A percentile compares a stretch with the other conserved stretches of the same genome.
phyloP scores from a whole-genome alignment of 176 grass and related monocot genomes.

The Chloris gayana region DNA sequence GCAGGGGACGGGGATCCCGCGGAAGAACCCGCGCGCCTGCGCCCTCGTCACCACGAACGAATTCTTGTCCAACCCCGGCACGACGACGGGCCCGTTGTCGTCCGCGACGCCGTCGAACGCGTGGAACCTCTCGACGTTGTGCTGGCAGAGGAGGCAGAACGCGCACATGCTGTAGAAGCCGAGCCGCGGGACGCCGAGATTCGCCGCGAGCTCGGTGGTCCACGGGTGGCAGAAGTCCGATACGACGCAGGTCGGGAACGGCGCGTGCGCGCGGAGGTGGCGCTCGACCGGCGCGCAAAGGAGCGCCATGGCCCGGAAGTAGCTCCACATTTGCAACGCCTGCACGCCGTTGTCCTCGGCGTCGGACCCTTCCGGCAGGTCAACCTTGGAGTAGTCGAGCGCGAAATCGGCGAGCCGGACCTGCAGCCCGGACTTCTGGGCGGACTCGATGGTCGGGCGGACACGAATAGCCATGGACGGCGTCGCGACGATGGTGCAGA shows the following conservation, averaged over 20 bases:
- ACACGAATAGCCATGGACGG: slow-evolving; percentile 9
- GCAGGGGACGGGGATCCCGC: background rate
- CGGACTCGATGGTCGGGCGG: slow-evolving; percentile 12
- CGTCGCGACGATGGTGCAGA: slow-evolving; percentile 39
- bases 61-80: slow-evolving; percentile 42
- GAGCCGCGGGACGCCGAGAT: slow-evolving; percentile 53
- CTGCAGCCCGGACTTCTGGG: background rate
- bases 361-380: slow-evolving; percentile 27
- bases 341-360: background rate
- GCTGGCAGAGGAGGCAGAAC: slow-evolving; percentile 50
- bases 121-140: slow-evolving; percentile 51
- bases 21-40: slow-evolving; percentile 42
- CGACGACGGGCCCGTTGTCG: slow-evolving; percentile 35
- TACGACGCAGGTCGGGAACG: slow-evolving; percentile 58
- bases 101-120: slow-evolving; percentile 37
- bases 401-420: slow-evolving; percentile 36
- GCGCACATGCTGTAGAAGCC: slow-evolving; percentile 54
- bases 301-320: slow-evolving; percentile 26
- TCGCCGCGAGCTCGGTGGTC: slow-evolving; percentile 50
- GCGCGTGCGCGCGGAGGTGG: slow-evolving; percentile 35
- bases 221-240: slow-evolving; percentile 55
- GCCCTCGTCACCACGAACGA: slow-evolving; percentile 50
- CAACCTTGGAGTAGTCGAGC: slow-evolving; percentile 12
- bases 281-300: slow-evolving; percentile 29
- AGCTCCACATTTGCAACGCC: background rate